A percentile compares a stretch with the other conserved stretches of the same genome.
phyloP scores from a whole-genome alignment of 2,329 filamentous ascomycete species.

The Cordyceps pruinosa region DNA sequence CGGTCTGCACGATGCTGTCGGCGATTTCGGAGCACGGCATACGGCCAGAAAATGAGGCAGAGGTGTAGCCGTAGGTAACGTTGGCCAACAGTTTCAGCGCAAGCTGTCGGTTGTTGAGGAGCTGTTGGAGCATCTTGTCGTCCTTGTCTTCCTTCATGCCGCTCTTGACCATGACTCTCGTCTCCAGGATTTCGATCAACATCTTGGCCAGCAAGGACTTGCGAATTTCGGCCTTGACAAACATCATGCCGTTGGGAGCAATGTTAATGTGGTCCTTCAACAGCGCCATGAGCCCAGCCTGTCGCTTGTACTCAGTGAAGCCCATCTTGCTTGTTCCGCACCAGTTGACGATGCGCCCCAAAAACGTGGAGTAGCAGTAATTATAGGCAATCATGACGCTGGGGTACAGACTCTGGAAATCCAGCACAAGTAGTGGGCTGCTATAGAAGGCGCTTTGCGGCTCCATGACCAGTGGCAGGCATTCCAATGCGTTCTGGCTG shows the following conservation, averaged over 20 bases:
- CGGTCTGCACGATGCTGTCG: constrained; percentile 96
- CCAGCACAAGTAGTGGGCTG: constrained; percentile 80
- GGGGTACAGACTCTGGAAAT: constrained; percentile 94
- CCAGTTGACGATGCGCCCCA: constrained; percentile 81
- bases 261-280: constrained; percentile 85
- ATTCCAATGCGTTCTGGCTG: constrained; percentile 88
- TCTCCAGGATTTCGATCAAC: constrained; percentile 92
- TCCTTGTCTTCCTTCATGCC: constrained; percentile 93
- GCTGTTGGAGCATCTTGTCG: constrained; percentile 74
- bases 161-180: constrained; percentile 93
- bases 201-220: constrained; percentile 93
- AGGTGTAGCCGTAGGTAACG: constrained; percentile 96
- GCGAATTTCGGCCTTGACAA: constrained; percentile 74
- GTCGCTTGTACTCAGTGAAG: constrained; percentile 77
- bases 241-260: constrained; percentile 95
- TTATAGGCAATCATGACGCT: constrained; percentile 99
- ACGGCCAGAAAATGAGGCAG: constrained; percentile 88
- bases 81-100: constrained; percentile 97
- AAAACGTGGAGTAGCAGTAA: constrained; percentile 94
- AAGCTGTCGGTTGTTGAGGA: constrained; percentile 88
- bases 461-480: constrained; percentile 93
- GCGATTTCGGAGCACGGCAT: constrained; percentile 99
- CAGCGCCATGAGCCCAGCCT: constrained; percentile 66
- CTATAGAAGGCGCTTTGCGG: constrained; percentile 91
- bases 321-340: constrained; percentile 93